Evolutionary conservation across 495 filamentous ascomycete genomes (phyloP), one percentile per base, ranked within the genome.

Genomic region (Aspergillus cavernicola): DNA sequence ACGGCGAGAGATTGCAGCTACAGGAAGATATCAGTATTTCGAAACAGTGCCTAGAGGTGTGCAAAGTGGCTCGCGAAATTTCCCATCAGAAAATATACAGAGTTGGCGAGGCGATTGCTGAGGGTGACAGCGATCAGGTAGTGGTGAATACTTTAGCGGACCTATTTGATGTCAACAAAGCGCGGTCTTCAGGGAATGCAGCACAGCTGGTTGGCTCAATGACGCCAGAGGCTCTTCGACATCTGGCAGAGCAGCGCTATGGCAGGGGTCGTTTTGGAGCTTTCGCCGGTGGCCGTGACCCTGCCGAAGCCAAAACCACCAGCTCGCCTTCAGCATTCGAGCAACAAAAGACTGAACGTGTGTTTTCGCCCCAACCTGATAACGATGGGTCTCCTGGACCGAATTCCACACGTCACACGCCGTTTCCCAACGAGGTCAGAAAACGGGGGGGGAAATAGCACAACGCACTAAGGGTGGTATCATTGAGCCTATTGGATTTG

Each of bases 101-200:
- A 43, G 31, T 66, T 43, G 65, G 63, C 19, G 65, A 70, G 51
- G 55, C 60, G 20, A 53, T 68, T 62, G 63, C 67, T 23, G 65
- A 67, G 40, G 61, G 57, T 29, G 56, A 67, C 42, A 56, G 65
- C 51, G 67, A 68, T 53, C 65, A 68, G 63, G 59, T 66, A 20
- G 65, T 68, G 53, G 55, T 70, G 59, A 70, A 52, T 53, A 68
- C 63, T 20, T 56, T 70, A 46, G 61, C 63, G 33, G 63, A 66
- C 63, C 58, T 68, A 52, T 70, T 70, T 51, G 52, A 66, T 54
- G 54, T 70, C 38, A 51, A 57, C 42, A 66, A 63, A 56, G 63
- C 53, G 33, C 44, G 52, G 39, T 60, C 65, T 6, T 62, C 26
- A 45, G 61, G 36, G 16, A 59, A 60, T 20, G 64, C 67, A 37